Conservation (phyloP, 306 rosid species). For the Cucurbita ficifolia region DNA sequence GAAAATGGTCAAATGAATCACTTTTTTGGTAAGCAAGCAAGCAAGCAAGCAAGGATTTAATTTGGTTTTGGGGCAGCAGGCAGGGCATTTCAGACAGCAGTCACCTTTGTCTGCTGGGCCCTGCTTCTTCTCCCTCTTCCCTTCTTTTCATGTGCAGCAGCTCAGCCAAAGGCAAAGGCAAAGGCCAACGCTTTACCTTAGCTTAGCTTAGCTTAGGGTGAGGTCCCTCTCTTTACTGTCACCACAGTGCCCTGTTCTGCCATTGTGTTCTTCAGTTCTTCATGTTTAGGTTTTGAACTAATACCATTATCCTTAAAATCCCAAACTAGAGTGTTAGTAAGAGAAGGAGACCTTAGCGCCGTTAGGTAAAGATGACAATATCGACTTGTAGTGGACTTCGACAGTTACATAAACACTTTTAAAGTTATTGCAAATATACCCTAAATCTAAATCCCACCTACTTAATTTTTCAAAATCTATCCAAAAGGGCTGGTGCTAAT, state of each 20-base stretch:
- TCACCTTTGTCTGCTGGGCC: constrained; percentile 4
- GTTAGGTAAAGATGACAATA: too few species aligned
- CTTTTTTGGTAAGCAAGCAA: too few species aligned
- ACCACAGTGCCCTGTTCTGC: not conserved
- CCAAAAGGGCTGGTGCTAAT: not conserved
- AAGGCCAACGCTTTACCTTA: not conserved
- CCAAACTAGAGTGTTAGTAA: too few species aligned
- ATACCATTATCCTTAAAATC: not conserved
- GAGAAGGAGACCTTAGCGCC: not conserved
- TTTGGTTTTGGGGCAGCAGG: not conserved
- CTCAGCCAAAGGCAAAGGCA: not conserved
- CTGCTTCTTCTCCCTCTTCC: not conserved
- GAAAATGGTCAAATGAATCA: not conserved
- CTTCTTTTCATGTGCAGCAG: not conserved
- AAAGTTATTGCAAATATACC: too few species aligned
- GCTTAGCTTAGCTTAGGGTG: not conserved
- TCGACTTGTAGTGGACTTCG: too few species aligned
- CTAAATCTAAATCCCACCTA: too few species aligned
- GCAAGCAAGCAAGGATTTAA: too few species aligned
- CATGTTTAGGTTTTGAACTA: not conserved
- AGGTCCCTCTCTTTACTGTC: not conserved
- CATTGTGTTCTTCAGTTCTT: not conserved
- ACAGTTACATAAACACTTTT: too few species aligned
- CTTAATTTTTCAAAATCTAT: not conserved
- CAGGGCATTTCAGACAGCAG: not conserved